These are phyloP conservation scores for Alternaria sp. DNA, from an alignment of 2,329 filamentous ascomycete genomes.

Conservation along the genomic window DNA sequence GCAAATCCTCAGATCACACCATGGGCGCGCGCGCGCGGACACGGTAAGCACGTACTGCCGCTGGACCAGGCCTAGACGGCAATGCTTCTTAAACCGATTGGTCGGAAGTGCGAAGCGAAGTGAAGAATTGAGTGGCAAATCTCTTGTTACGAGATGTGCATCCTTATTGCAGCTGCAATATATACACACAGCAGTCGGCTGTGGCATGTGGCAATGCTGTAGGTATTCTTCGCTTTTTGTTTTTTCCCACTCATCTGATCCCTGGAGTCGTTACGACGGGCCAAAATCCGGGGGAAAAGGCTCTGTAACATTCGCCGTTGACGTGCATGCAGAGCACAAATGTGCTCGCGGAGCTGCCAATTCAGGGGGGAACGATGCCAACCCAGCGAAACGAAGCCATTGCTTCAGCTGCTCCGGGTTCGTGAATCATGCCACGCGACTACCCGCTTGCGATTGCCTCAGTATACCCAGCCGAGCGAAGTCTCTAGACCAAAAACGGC, in stretches of 20 bases:
- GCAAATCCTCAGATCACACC: background rate
- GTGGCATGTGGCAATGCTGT: background rate
- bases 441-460: background rate
- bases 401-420: constrained; percentile 14
- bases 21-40: background rate
- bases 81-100: constrained; percentile 4
- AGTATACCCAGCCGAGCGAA: constrained; percentile 5
- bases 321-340: constrained; percentile 3
- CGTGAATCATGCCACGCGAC: constrained; percentile 19
- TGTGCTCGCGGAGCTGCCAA: background rate
- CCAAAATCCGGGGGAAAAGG: background rate
- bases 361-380: constrained; percentile 7
- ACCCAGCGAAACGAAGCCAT: constrained; percentile 10
- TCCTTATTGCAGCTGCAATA: background rate
- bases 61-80: background rate
- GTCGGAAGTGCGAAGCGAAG: background rate
- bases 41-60: constrained; percentile 19
- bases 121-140: background rate
- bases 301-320: background rate
- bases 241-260: background rate
- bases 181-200: background rate
- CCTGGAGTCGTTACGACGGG: background rate
- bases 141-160: background rate
- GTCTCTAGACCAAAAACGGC: background rate
- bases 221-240: background rate